A percentile compares a stretch with the other conserved stretches of the same genome.
Evolutionary conservation across 108 stramenopile species (phyloP).

Genomic region (Cyclotella atomus): DNA sequence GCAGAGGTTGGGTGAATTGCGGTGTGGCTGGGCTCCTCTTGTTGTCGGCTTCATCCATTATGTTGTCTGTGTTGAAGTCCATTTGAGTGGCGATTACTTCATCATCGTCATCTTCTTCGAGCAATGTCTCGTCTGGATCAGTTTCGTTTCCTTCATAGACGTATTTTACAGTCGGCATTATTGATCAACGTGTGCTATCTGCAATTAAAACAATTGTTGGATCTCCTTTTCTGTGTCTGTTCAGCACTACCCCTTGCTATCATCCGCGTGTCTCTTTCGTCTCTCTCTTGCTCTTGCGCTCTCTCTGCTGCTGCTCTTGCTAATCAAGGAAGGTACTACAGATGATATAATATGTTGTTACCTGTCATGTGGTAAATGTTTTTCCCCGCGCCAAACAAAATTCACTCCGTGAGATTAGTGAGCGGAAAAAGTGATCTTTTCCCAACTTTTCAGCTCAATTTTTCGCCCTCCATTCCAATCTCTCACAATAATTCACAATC

Average conservation of each 20-base stretch:
- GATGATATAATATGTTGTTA: no score
- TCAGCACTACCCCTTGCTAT: no score
- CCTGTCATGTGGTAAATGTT: no score
- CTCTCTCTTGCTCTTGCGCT: no score
- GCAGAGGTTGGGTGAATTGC: background rate
- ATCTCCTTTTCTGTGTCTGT: background rate
- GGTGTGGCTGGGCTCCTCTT: background rate
- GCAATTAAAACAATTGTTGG: background rate
- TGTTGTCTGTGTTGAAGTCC: background rate
- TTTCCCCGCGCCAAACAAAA: no score
- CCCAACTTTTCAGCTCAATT: background rate
- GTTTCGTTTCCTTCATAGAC: background rate
- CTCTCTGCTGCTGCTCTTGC: no score
- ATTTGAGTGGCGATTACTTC: background rate
- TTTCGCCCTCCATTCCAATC: background rate
- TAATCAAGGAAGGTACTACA: no score
- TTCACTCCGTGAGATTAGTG: no score
- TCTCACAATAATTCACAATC: no score
- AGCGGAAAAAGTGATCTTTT: background rate
- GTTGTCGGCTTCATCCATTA: background rate
- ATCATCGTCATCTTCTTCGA: background rate
- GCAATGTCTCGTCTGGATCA: constrained; percentile 7
- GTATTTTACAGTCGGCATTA: constrained; percentile 37
- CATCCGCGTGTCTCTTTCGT: no score
- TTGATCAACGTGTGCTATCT: background rate